Evolutionary conservation across 257 asterid genomes (phyloP).

Genomic region (Galeopsis tetrahit): DNA sequence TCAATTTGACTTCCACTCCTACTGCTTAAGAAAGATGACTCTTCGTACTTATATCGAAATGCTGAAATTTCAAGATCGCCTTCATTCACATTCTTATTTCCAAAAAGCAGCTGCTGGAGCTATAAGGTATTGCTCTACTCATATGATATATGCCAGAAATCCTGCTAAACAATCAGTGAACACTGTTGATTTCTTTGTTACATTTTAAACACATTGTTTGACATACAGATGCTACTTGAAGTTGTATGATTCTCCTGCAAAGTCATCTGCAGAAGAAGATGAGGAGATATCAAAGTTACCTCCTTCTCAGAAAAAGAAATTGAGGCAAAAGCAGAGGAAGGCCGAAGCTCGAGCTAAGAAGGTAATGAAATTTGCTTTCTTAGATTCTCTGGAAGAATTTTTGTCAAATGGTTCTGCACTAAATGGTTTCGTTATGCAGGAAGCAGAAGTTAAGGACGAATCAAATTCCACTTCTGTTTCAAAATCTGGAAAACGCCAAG

Average conservation of each 20-base stretch:
- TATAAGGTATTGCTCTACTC: conserved; percentile 56
- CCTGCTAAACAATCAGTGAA: conserved; percentile 8
- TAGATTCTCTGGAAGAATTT: conserved; percentile 27
- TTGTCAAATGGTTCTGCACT: conserved; percentile 14
- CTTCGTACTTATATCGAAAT: conserved; percentile 89
- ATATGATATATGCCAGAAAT: conserved; percentile 9
- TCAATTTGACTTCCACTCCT: conserved; percentile 97
- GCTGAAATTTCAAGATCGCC: conserved; percentile 93
- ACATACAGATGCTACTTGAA: conserved; percentile 87
- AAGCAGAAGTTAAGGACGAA: conserved; percentile 92
- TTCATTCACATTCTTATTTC: conserved; percentile 90
- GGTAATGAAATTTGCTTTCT: conserved; percentile 45
- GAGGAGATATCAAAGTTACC: conserved; percentile 82
- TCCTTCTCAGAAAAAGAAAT: conserved; percentile 90
- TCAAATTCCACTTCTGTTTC: conserved; percentile 58
- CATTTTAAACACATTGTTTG: conserved; percentile 29
- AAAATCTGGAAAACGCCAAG: conserved; percentile 82
- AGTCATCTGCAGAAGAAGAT: conserved; percentile 84
- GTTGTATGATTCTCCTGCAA: conserved; percentile 86
- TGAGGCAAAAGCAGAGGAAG: conserved; percentile 92
- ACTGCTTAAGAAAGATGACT: conserved; percentile 97
- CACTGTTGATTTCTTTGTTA: conserved; percentile 6
- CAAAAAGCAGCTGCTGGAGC: conserved; percentile 94
- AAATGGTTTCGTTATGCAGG: conserved; percentile 56
- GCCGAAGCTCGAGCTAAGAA: conserved; percentile 98